phyloP scores from a whole-genome alignment of 106 monocot species.

The Phalaenopsis aphrodite region DNA sequence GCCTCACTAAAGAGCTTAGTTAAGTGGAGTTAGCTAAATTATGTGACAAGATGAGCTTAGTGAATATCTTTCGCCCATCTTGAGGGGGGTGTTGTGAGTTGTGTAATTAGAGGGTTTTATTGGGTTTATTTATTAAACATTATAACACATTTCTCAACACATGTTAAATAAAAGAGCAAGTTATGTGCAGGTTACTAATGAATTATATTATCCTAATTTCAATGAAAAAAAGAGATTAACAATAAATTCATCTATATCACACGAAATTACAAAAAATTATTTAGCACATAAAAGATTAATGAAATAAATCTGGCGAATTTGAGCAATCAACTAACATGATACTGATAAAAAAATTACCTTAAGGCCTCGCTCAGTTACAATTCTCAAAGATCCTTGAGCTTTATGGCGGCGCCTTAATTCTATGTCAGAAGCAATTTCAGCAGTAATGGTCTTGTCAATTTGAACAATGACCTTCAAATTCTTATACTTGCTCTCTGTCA shows the following conservation, averaged over 20 bases:
- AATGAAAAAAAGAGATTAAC: no score
- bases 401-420: conserved; percentile 79
- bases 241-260: background rate
- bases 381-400: conserved; percentile 61
- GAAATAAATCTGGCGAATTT: background rate
- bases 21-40: no score
- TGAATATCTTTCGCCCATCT: no score
- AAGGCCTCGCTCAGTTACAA: conserved; percentile 88
- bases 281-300: background rate
- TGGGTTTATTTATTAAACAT: no score
- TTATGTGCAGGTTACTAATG: no score
- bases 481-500: conserved; percentile 59
- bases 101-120: no score
- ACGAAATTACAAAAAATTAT: background rate
- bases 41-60: no score
- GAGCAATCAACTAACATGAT: background rate
- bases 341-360: conserved; percentile 37
- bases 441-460: conserved; percentile 72
- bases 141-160: no score
- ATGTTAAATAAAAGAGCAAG: no score
- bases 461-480: conserved; percentile 78
- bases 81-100: no score
- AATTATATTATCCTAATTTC: no score
- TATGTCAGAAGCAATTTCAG: conserved; percentile 64
- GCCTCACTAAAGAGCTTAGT: no score